These are phyloP conservation scores for Cercophora samala DNA, from an alignment of 495 filamentous ascomycete species.

Conservation along the genomic window DNA sequence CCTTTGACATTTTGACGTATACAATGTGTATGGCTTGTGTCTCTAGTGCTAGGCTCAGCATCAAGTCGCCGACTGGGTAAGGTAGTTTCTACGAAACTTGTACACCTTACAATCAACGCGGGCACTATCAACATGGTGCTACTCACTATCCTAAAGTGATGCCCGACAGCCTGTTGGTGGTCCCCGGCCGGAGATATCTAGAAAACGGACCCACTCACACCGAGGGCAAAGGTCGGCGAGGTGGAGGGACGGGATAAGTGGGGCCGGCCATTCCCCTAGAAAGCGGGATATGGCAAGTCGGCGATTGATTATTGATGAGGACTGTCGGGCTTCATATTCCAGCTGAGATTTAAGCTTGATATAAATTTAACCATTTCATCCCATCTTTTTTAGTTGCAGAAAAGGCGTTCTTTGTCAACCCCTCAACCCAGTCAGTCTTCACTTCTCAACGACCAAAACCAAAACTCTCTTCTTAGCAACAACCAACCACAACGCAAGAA, in stretches of 20 bases:
- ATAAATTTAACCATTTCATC: background rate
- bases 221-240: slow-evolving; percentile 10
- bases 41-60: too few species aligned
- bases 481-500: too few species aligned
- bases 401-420: background rate
- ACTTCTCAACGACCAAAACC: background rate
- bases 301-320: background rate
- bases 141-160: background rate
- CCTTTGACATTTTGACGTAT: too few species aligned
- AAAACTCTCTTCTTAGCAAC: too few species aligned
- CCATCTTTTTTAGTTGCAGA: background rate
- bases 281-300: background rate
- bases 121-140: background rate
- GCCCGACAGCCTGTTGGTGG: background rate
- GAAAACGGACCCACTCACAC: background rate
- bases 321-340: background rate
- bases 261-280: background rate
- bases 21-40: too few species aligned
- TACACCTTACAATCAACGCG: background rate
- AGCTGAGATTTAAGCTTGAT: background rate
- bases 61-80: too few species aligned
- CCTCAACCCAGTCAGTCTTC: background rate
- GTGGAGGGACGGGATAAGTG: background rate
- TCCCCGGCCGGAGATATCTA: background rate
- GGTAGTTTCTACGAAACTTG: background rate